These are phyloP conservation scores for Phytophthora uliginosa DNA, from an alignment of 352 stramenopile genomes.

Conservation along the genomic window DNA sequence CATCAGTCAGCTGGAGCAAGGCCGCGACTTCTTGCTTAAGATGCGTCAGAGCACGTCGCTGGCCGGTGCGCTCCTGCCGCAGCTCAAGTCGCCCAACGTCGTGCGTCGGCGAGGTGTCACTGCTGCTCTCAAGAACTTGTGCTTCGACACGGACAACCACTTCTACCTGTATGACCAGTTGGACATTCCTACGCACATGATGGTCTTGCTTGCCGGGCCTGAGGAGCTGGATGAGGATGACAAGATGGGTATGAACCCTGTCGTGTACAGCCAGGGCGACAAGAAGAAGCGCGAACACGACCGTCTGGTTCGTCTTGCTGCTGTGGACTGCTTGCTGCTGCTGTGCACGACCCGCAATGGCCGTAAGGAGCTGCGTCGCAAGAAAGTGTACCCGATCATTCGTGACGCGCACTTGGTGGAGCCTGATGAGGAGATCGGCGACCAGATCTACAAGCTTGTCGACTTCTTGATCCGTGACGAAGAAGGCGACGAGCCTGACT, in stretches of 20 bases:
- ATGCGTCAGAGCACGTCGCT: slow-evolving; percentile 75
- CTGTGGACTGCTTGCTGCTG: slow-evolving; percentile 80
- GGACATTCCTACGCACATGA: slow-evolving; percentile 85
- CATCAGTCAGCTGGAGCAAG: slow-evolving; percentile 86
- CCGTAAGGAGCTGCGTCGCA: slow-evolving; percentile 80
- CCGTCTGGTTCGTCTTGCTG: slow-evolving; percentile 70
- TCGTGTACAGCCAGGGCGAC: slow-evolving; percentile 76
- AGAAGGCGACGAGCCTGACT: slow-evolving; percentile 88
- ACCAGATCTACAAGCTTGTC: slow-evolving; percentile 92
- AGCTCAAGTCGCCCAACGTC: slow-evolving; percentile 87
- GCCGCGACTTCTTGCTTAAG: slow-evolving; percentile 82
- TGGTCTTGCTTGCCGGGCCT: slow-evolving; percentile 76
- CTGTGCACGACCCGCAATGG: slow-evolving; percentile 85
- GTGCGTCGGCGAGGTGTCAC: slow-evolving; percentile 80
- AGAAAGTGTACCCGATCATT: slow-evolving; percentile 91
- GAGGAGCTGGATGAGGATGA: slow-evolving; percentile 84
- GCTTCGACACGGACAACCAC: slow-evolving; percentile 91
- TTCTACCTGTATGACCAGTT: slow-evolving; percentile 91
- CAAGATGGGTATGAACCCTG: slow-evolving; percentile 83
- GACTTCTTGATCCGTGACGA: slow-evolving; percentile 91
- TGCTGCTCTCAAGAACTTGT: slow-evolving; percentile 83
- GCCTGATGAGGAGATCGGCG: slow-evolving; percentile 82
- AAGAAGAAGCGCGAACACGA: slow-evolving; percentile 91
- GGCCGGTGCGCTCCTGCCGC: slow-evolving; percentile 69
- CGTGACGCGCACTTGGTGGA: slow-evolving; percentile 87